Evolutionary conservation across 2,329 filamentous ascomycete species (phyloP).

Genomic region (Aspergillus amoenus): DNA sequence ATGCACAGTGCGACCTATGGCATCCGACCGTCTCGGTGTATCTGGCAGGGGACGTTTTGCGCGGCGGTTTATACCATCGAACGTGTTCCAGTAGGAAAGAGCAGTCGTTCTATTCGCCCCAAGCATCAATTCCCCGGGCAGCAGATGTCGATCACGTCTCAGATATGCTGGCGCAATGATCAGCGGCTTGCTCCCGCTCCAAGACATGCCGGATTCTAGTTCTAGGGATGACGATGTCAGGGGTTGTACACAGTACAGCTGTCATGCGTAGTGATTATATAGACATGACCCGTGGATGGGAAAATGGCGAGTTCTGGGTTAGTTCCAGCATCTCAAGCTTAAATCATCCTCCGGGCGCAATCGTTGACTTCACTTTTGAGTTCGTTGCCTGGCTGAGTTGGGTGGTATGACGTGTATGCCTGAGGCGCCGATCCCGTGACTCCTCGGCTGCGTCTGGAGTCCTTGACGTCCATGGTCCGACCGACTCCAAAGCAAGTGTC

Average conservation of each 20-base stretch:
- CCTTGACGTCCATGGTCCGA: neutral
- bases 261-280: neutral
- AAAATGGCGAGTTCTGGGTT: no score
- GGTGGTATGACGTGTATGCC: constrained; percentile 4
- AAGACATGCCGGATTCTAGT: neutral
- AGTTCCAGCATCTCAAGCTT: neutral
- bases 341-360: neutral
- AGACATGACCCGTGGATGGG: no score
- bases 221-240: neutral
- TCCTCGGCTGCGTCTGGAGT: constrained; percentile 8
- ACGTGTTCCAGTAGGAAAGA: no score
- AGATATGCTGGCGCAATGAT: constrained; percentile 15
- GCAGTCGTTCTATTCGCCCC: no score
- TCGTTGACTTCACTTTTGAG: neutral
- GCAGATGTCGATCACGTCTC: neutral
- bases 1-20: neutral
- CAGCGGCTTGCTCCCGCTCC: constrained; percentile 8
- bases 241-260: neutral
- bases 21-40: no score
- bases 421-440: constrained; percentile 18
- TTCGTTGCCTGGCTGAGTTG: neutral
- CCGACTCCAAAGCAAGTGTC: neutral
- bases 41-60: neutral
- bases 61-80: neutral
- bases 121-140: neutral